Evolutionary conservation across 306 rosid genomes (phyloP).

Genomic region (Oxytropis ochrocephala): DNA sequence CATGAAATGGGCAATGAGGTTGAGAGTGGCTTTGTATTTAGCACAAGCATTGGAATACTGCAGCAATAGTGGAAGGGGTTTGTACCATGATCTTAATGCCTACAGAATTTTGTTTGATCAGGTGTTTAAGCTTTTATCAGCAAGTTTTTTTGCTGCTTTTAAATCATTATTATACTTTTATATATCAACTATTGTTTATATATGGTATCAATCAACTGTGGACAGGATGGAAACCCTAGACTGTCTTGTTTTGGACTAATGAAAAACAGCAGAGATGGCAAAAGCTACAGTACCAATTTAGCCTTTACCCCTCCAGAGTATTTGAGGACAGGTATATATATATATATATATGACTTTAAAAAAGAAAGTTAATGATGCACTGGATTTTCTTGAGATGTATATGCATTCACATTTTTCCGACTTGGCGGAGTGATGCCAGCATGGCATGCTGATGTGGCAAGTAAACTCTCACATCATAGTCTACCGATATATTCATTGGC

Average conservation of each 20-base stretch:
- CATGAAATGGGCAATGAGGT: constrained; percentile 98
- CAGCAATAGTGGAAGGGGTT: constrained; percentile 69
- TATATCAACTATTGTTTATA: constrained; percentile 6
- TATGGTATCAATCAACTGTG: constrained; percentile 12
- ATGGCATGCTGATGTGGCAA: no score
- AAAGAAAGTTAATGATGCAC: background rate
- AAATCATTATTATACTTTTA: constrained; percentile 8
- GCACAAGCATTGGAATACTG: constrained; percentile 94
- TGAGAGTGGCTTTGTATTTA: constrained; percentile 88
- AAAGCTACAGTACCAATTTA: constrained; percentile 88
- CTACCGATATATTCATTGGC: no score
- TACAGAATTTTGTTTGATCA: constrained; percentile 85
- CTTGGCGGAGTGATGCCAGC: no score
- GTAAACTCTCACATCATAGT: no score
- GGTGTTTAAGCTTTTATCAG: constrained; percentile 32
- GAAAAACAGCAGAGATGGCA: constrained; percentile 97
- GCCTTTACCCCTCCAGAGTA: constrained; percentile 98
- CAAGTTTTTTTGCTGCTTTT: background rate
- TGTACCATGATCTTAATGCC: constrained; percentile 95
- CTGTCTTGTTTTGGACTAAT: constrained; percentile 93
- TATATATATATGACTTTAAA: background rate
- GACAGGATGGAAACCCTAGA: constrained; percentile 79
- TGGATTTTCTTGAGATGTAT: background rate
- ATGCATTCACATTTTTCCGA: no score
- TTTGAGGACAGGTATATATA: constrained; percentile 69